Conservation (phyloP, 2,329 filamentous ascomycete genomes). For the Pseudopyricularia javanii region DNA sequence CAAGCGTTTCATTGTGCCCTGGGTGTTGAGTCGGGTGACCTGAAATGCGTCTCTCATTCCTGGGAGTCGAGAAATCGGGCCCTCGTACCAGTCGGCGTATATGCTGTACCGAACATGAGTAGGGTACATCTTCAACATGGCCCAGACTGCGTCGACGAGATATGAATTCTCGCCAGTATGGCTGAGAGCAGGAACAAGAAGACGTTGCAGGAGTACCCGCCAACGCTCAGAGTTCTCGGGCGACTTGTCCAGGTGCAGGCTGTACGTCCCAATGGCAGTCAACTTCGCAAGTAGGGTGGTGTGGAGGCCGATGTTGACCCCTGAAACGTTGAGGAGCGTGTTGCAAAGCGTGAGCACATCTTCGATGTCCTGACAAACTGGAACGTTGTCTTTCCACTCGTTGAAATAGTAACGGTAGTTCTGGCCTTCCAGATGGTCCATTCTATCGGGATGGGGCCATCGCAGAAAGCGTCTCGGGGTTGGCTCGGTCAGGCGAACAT, state of each 20-base stretch:
- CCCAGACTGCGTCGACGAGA: slow-evolving; percentile 76
- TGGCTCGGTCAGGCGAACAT: slow-evolving; percentile 47
- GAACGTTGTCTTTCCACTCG: slow-evolving; percentile 90
- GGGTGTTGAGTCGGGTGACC: slow-evolving; percentile 64
- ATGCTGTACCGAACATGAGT: slow-evolving; percentile 70
- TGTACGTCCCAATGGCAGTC: slow-evolving; percentile 71
- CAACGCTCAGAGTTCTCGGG: slow-evolving; percentile 63
- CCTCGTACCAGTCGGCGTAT: slow-evolving; percentile 87
- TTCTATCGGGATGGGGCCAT: slow-evolving; percentile 75
- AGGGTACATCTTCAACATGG: slow-evolving; percentile 68
- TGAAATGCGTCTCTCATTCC: slow-evolving; percentile 71
- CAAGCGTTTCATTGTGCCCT: slow-evolving; percentile 77
- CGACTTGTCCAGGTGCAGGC: slow-evolving; percentile 57
- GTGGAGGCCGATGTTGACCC: slow-evolving; percentile 82
- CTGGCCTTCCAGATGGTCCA: slow-evolving; percentile 62
- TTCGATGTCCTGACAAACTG: slow-evolving; percentile 78
- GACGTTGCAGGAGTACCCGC: slow-evolving; percentile 70
- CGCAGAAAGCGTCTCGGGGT: slow-evolving; percentile 56
- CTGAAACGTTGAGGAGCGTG: slow-evolving; percentile 73
- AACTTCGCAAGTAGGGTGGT: slow-evolving; percentile 67
- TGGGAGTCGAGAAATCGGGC: slow-evolving; percentile 62
- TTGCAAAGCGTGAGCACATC: slow-evolving; percentile 81
- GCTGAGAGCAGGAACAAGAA: slow-evolving; percentile 81
- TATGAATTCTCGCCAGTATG: slow-evolving; percentile 75
- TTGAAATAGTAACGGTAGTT: slow-evolving; percentile 94